Base-by-base conservation (phyloP, 495 filamentous ascomycete genomes). In the Hyaloscypha variabilis region DNA sequence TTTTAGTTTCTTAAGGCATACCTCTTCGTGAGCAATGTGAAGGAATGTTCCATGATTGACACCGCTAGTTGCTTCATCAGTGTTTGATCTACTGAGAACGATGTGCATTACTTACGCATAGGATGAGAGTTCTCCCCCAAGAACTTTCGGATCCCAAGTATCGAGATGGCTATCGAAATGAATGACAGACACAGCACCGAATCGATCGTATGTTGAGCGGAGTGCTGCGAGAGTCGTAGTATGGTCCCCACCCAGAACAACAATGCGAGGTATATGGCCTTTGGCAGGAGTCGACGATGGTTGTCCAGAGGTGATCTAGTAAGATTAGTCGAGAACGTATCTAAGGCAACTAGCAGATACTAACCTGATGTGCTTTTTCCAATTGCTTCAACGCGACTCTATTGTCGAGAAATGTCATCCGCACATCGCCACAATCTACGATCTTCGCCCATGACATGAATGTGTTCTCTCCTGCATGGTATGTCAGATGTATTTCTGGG, bases 81-180 rank as follows among this genome's bases (percentile, higher is more conserved):
- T 46, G 3, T 14, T 46, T 46, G 39, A 46, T 10, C 4, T 10
- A 19, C 3, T 46, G 11, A n/a, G n/a, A n/a, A n/a, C n/a, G n/a
- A n/a, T n/a, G n/a, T n/a, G n/a, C n/a, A n/a, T n/a, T 46, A 19
- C 39, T 46, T 3, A 89, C 89, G 69, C 51, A 25, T 54, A 54
- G 19, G 26, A 13, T 10, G 51, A 54, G 19, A 54, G 51, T 25
- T 54, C 10, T 54, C 51, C 51, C 24, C 23, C 23, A n/a, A 54
- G 51, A 6, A 54, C 51, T 25, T 54, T 54, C 17, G 23, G 51
- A 54, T 29, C 51, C 39, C 39, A 46, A 19, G 39, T 46, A 46
- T 46, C 39, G 10, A 46, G 39, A 17, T 46, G 39, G 19, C 39
- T 46, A 17, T 46, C 39, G 17, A 46, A 46, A 46, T 46, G 39